phyloP scores from a whole-genome alignment of 495 filamentous ascomycete species.

The Aspergillus haitiensis region DNA sequence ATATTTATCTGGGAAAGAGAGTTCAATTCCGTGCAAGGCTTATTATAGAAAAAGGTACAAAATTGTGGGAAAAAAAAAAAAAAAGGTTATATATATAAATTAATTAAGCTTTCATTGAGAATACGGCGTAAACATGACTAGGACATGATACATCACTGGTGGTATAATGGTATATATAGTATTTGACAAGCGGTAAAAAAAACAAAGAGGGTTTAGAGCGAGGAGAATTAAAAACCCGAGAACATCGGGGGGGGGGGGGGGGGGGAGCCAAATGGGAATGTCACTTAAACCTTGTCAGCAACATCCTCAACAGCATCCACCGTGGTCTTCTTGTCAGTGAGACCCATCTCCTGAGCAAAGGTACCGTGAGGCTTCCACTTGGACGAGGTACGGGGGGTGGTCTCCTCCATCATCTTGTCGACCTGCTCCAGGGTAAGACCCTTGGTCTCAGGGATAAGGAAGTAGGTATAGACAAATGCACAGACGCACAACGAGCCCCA shows the following conservation, averaged over 20 bases:
- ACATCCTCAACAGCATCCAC: conserved; percentile 36
- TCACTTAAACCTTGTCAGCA: conserved; percentile 36
- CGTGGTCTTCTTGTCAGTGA: conserved; percentile 40
- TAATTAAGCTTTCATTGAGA: neutral
- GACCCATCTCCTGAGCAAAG: conserved; percentile 65
- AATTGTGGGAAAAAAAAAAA: neutral
- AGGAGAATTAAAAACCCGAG: no score
- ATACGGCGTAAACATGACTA: neutral
- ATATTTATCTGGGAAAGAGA: no score
- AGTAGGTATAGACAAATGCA: conserved; percentile 72
- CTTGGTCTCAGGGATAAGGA: conserved; percentile 84
- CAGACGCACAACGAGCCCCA: conserved; percentile 71
- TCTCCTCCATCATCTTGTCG: conserved; percentile 88
- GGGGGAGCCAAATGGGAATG: neutral
- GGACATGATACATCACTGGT: conserved; percentile 3
- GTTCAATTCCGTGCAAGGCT: no score
- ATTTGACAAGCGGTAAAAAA: neutral
- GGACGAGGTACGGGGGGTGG: conserved; percentile 69
- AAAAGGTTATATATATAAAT: neutral
- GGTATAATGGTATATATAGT: neutral
- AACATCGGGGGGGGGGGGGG: no score
- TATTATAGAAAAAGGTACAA: no score
- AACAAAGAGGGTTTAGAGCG: neutral
- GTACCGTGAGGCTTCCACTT: conserved; percentile 74
- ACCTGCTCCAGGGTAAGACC: conserved; percentile 85